A percentile compares a stretch with the other conserved stretches of the same genome.
These are phyloP conservation scores for Helotiales sp. DNA, from an alignment of 2,329 filamentous ascomycete species.

Conservation along the genomic window DNA sequence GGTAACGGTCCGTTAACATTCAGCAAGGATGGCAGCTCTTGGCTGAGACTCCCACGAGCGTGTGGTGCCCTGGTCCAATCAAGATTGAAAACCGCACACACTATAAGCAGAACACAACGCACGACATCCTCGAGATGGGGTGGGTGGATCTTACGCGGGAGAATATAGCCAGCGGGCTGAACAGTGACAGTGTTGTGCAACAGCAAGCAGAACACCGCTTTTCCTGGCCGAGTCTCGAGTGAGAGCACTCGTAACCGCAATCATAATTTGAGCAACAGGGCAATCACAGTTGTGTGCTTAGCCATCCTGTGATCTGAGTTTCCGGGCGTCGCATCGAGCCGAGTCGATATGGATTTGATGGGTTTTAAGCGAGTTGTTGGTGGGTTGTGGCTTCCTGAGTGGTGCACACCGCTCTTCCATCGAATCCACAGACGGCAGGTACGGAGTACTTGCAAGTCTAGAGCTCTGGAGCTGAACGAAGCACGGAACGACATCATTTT, in stretches of 20 bases:
- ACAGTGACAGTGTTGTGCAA: not conserved
- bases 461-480: not conserved
- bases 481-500: conserved; percentile 3
- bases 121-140: conserved; percentile 35
- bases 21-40: conserved; percentile 29
- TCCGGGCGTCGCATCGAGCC: conserved; percentile 1
- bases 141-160: not conserved
- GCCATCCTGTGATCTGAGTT: not conserved
- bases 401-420: conserved; percentile 12
- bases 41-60: conserved; percentile 27
- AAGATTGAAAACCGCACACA: conserved; percentile 21
- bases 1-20: conserved; percentile 38
- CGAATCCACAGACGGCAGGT: conserved; percentile 11
- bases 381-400: conserved; percentile 7
- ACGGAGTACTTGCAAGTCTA: conserved; percentile 5
- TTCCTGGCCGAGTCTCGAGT: conserved; percentile 4
- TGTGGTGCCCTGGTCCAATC: conserved; percentile 30
- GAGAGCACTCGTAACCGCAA: not conserved
- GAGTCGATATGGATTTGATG: conserved; percentile 1
- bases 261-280: not conserved
- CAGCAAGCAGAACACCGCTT: conserved; percentile 3
- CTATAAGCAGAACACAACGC: conserved; percentile 23
- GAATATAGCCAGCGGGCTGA: not conserved
- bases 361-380: not conserved
- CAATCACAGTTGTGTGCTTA: not conserved